Percentiles rank a stretch among this genome's conserved stretches.
Evolutionary conservation across 2,329 filamentous ascomycete species (phyloP).

Genomic region (Stagonosporopsis chrysanthemi): DNA sequence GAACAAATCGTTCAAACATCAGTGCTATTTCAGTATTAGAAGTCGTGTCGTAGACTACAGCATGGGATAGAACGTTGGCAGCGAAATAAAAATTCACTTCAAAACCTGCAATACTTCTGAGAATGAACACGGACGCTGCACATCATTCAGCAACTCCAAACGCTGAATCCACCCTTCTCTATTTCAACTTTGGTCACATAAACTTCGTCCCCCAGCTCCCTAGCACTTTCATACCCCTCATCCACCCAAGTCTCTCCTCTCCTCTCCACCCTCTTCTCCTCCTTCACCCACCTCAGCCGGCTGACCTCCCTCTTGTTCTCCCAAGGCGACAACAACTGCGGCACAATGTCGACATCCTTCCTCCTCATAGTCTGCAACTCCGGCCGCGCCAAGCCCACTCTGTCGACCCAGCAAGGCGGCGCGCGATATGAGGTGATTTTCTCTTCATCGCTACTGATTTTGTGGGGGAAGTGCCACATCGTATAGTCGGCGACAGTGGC

Average conservation of each 20-base stretch:
- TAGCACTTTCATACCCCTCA: not conserved
- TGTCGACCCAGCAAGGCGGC: not conserved
- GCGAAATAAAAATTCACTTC: too few species aligned
- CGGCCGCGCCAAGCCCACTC: not conserved
- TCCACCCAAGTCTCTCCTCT: not conserved
- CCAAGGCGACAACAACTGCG: not conserved
- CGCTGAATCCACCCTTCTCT: not conserved
- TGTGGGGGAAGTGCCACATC: not conserved
- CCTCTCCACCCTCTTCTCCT: not conserved
- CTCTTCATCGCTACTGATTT: not conserved
- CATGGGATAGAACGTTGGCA: not conserved
- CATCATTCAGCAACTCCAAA: not conserved
- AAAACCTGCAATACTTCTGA: too few species aligned
- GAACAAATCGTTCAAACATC: too few species aligned
- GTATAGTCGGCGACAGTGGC: conserved; percentile 1
- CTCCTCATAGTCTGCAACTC: not conserved
- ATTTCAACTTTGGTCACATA: not conserved
- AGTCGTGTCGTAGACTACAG: not conserved
- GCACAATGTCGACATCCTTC: not conserved
- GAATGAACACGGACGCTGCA: too few species aligned
- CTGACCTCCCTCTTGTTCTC: not conserved
- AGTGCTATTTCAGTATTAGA: not conserved
- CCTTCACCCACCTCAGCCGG: not conserved
- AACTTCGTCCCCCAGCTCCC: not conserved
- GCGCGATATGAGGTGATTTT: not conserved